Conservation (phyloP, 73 alveolate genomes). For the Paramecium sonneborni region DNA sequence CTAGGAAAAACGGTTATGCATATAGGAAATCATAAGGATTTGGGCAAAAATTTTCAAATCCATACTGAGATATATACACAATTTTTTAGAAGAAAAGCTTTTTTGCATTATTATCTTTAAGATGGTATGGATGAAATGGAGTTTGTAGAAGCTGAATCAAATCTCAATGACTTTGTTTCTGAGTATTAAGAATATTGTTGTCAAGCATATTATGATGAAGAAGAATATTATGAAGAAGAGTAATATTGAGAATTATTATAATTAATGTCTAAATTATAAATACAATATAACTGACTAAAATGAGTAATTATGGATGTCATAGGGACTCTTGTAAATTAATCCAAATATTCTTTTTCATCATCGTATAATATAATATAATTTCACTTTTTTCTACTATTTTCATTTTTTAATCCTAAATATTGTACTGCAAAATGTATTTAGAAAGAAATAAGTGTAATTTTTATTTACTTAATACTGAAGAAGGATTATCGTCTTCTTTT, state of each 20-base stretch:
- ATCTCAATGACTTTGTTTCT: slow-evolving; percentile 77
- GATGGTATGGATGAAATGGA: slow-evolving; percentile 75
- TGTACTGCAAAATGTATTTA: too few species aligned
- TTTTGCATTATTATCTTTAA: background rate
- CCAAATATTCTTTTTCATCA: too few species aligned
- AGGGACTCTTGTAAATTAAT: background rate
- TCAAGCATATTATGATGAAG: background rate
- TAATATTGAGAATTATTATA: too few species aligned
- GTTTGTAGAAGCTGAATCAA: slow-evolving; percentile 72
- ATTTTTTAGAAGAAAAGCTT: slow-evolving; percentile 8
- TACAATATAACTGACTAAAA: too few species aligned
- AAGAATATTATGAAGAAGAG: background rate
- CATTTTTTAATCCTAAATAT: too few species aligned
- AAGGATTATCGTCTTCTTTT: too few species aligned
- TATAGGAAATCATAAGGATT: background rate
- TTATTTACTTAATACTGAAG: background rate
- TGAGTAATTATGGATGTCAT: too few species aligned
- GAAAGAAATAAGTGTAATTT: background rate
- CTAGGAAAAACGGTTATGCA: background rate
- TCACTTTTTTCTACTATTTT: too few species aligned
- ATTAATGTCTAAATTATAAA: too few species aligned
- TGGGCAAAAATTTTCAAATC: background rate
- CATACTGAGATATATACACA: background rate
- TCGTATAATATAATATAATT: too few species aligned
- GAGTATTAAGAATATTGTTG: slow-evolving; percentile 66